phyloP scores from a whole-genome alignment of 306 rosid species.

The Cucurbita moschata region DNA sequence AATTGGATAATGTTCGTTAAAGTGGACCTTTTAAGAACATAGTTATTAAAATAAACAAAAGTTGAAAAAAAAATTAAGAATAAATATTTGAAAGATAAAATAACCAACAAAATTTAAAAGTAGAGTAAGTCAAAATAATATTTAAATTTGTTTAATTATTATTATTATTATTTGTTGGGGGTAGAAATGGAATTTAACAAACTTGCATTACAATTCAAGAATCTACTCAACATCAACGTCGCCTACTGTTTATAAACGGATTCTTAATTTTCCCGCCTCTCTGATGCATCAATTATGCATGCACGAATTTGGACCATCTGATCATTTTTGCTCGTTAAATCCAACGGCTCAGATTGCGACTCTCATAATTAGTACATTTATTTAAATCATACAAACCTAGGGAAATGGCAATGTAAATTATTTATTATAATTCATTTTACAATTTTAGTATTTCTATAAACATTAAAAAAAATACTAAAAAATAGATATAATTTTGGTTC shows the following conservation, averaged over 20 bases:
- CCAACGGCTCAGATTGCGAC: background rate
- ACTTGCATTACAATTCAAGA: background rate
- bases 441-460: no score
- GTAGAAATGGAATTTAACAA: background rate
- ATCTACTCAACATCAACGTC: background rate
- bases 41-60: no score
- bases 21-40: no score
- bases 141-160: background rate
- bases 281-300: background rate
- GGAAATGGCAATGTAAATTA: background rate
- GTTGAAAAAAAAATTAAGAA: no score
- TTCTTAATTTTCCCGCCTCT: no score
- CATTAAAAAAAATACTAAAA: no score
- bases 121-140: no score
- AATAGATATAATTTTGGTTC: background rate
- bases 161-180: background rate
- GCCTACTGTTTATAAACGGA: background rate
- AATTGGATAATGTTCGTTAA: no score
- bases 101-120: no score
- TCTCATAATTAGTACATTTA: background rate
- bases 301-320: background rate
- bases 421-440: background rate
- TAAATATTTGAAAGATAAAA: no score
- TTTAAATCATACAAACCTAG: background rate
- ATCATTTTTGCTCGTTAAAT: background rate